These are phyloP conservation scores for Lagerstroemia speciosa DNA, from an alignment of 345 rosid species.

Conservation along the genomic window DNA sequence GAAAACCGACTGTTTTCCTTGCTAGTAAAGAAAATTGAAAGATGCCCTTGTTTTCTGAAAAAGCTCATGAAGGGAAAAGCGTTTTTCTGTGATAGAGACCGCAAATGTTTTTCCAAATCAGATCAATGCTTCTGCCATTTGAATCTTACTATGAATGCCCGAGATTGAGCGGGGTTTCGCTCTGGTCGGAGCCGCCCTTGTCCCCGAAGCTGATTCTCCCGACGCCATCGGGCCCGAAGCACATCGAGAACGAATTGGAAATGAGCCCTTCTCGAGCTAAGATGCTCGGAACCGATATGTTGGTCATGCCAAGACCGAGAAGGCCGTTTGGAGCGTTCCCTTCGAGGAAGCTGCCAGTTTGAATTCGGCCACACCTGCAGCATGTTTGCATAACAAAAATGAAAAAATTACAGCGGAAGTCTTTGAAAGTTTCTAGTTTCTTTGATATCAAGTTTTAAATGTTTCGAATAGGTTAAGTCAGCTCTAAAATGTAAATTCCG, in stretches of 20 bases:
- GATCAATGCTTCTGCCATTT: no score
- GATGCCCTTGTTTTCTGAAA: no score
- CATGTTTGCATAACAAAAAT: not conserved
- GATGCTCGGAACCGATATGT: slow-evolving; percentile 75
- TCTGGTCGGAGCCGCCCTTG: slow-evolving; percentile 64
- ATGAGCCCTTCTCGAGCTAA: slow-evolving; percentile 56
- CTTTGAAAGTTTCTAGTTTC: no score
- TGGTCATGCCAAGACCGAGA: slow-evolving; percentile 81
- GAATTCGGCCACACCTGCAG: slow-evolving; percentile 73
- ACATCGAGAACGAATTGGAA: slow-evolving; percentile 88
- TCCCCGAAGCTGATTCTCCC: slow-evolving; percentile 96
- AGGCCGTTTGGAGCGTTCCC: slow-evolving; percentile 96
- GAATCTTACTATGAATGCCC: slow-evolving; percentile 47
- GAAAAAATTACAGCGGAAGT: no score
- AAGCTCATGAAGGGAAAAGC: no score
- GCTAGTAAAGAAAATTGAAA: no score
- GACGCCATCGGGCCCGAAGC: slow-evolving; percentile 57
- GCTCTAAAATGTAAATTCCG: no score
- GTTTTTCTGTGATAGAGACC: no score
- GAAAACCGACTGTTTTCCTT: no score
- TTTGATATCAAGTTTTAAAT: no score
- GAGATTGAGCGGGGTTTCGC: slow-evolving; percentile 66
- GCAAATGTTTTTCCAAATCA: no score
- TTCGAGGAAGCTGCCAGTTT: slow-evolving; percentile 74
- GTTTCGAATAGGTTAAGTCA: no score